These are phyloP conservation scores for Posidonia oceanica DNA, from an alignment of 116 monocot species.

Conservation along the genomic window DNA sequence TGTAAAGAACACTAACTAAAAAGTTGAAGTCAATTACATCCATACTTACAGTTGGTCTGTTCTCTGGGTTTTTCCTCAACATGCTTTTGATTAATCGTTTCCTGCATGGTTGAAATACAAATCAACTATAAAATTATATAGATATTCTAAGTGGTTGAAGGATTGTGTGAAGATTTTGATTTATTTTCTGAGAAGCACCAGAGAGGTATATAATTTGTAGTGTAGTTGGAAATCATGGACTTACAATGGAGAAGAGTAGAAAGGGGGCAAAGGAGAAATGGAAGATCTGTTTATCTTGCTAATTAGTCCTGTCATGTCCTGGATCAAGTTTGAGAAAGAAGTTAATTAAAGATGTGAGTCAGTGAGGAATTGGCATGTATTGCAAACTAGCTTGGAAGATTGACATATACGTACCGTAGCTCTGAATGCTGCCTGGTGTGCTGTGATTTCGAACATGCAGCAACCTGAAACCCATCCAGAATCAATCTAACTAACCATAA, in stretches of 20 bases:
- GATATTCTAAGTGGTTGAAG: not conserved
- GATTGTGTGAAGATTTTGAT: too few species aligned
- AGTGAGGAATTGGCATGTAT: not conserved
- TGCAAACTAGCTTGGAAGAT: too few species aligned
- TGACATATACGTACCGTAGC: conserved; percentile 41
- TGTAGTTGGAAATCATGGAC: conserved; percentile 5
- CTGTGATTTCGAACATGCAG: conserved; percentile 82
- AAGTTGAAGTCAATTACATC: too few species aligned
- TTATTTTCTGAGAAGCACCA: too few species aligned
- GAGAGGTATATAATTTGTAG: too few species aligned
- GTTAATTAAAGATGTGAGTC: not conserved
- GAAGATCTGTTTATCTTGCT: conserved; percentile 86
- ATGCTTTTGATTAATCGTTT: too few species aligned
- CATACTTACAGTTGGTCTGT: too few species aligned
- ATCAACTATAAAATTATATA: too few species aligned
- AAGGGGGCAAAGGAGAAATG: conserved; percentile 63
- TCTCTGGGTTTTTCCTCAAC: too few species aligned
- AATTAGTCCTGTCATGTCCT: conserved; percentile 77
- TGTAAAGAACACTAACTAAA: too few species aligned
- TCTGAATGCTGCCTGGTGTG: conserved; percentile 69
- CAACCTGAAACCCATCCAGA: conserved; percentile 42
- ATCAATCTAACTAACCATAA: not conserved
- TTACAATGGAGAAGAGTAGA: conserved; percentile 63
- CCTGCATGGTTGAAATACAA: too few species aligned
- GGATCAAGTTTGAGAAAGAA: conserved; percentile 1